A percentile compares a stretch with the other conserved stretches of the same genome.
Conservation (phyloP, 805 yeast genomes). For the Barnettozyma salicaria region DNA sequence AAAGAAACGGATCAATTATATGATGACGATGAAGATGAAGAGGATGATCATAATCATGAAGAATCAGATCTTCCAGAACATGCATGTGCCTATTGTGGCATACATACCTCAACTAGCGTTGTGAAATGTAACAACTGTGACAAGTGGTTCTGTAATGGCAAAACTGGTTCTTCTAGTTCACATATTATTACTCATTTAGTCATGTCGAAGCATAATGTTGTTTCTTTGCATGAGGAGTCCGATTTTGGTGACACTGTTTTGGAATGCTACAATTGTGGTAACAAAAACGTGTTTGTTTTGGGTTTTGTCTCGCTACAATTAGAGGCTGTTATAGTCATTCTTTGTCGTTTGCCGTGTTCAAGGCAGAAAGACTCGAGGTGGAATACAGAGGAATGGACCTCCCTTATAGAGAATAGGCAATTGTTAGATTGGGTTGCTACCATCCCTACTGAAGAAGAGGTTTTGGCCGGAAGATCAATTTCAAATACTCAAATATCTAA, state of each 20-base stretch:
- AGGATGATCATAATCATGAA: constrained; percentile 5
- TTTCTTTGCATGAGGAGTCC: constrained; percentile 70
- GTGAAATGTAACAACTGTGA: constrained; percentile 71
- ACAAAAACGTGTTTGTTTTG: constrained; percentile 66
- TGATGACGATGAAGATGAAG: constrained; percentile 7
- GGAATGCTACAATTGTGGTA: constrained; percentile 90
- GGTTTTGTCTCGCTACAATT: constrained; percentile 87
- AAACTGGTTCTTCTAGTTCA: constrained; percentile 51
- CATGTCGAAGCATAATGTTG: constrained; percentile 66
- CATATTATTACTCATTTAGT: constrained; percentile 86
- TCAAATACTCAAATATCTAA: constrained; percentile 59
- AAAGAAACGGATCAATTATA: too few species aligned
- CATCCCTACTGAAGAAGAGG: constrained; percentile 59
- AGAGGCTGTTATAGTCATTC: constrained; percentile 77
- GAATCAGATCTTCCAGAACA: constrained; percentile 31
- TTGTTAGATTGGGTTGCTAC: constrained; percentile 79
- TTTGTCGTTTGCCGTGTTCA: constrained; percentile 87
- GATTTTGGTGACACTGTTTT: constrained; percentile 81
- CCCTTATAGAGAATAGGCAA: constrained; percentile 73
- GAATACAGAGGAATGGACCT: constrained; percentile 87
- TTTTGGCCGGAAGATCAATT: constrained; percentile 48
- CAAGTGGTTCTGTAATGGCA: constrained; percentile 88
- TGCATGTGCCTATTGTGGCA: constrained; percentile 69
- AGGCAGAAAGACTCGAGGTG: constrained; percentile 69
- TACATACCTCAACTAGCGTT: constrained; percentile 56